Conservation (phyloP, 1,284 basidiomycete genomes). For the Papiliotrema laurentii region DNA sequence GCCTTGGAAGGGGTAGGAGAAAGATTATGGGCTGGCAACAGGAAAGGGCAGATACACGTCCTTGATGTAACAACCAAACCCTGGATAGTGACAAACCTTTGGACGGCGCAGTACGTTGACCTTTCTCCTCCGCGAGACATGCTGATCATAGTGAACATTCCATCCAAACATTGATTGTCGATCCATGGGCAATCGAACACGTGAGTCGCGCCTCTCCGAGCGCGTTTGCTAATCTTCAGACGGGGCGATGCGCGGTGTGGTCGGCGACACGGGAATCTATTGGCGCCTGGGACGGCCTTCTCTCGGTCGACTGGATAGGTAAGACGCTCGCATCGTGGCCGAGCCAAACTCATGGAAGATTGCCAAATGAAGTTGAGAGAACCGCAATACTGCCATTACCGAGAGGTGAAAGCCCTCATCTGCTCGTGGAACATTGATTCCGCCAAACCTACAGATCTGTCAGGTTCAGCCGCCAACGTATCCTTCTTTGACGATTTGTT, state of each 20-base stretch:
- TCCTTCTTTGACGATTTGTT: constrained; percentile 70
- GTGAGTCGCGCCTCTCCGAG: constrained; percentile 40
- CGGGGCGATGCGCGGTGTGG: constrained; percentile 61
- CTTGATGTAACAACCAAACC: constrained; percentile 67
- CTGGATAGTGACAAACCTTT: constrained; percentile 83
- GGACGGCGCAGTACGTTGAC: constrained; percentile 71
- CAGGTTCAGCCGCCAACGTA: constrained; percentile 59
- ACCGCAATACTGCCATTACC: constrained; percentile 70
- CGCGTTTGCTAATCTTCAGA: constrained; percentile 15
- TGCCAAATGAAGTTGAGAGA: constrained; percentile 70
- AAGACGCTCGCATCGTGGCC: constrained; percentile 33
- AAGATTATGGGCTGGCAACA: constrained; percentile 75
- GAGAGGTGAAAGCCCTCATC: constrained; percentile 71
- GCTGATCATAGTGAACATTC: constrained; percentile 58
- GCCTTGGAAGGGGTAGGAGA: constrained; percentile 74
- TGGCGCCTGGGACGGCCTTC: constrained; percentile 83
- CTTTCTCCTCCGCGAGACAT: background rate
- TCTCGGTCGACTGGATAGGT: constrained; percentile 83
- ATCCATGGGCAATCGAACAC: constrained; percentile 66
- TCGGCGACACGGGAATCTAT: constrained; percentile 76
- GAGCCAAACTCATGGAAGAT: constrained; percentile 51
- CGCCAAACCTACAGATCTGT: constrained; percentile 70
- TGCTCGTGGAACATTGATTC: constrained; percentile 94
- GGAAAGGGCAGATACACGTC: constrained; percentile 76
- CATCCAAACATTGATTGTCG: constrained; percentile 65